These are phyloP conservation scores for Linum lewisii DNA, from an alignment of 345 rosid species.

Conservation along the genomic window DNA sequence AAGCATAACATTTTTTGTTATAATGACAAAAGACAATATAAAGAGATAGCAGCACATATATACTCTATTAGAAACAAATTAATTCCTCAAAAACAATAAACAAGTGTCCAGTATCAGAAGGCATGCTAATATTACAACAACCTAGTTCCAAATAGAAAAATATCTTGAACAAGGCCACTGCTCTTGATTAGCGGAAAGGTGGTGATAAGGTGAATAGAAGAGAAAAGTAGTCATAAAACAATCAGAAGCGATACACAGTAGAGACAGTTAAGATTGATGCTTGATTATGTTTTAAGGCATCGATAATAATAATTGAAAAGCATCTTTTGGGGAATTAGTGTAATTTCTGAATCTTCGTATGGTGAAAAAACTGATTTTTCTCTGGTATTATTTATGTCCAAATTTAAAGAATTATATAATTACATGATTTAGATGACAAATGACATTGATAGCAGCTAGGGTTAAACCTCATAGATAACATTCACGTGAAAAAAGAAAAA, in stretches of 20 bases:
- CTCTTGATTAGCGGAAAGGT: no score
- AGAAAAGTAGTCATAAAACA: no score
- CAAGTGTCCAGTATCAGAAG: no score
- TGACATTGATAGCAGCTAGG: not conserved
- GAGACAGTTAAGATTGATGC: no score
- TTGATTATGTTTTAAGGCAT: not conserved
- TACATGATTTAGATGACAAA: not conserved
- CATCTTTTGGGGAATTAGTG: not conserved
- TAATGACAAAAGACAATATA: not conserved
- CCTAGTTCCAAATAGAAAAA: no score
- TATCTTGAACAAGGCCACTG: no score
- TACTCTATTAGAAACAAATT: no score
- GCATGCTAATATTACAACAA: no score
- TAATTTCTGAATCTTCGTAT: not conserved
- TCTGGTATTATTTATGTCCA: not conserved
- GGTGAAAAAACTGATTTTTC: not conserved
- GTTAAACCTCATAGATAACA: not conserved
- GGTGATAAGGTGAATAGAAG: not conserved
- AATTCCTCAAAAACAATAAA: no score
- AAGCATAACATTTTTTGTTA: not conserved
- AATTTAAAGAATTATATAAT: no score
- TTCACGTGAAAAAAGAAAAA: not conserved
- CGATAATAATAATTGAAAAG: not conserved
- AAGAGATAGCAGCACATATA: not conserved
- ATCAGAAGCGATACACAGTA: no score